phyloP scores from a whole-genome alignment of 2,329 filamentous ascomycete species.

The Scedosporium dehoogii region DNA sequence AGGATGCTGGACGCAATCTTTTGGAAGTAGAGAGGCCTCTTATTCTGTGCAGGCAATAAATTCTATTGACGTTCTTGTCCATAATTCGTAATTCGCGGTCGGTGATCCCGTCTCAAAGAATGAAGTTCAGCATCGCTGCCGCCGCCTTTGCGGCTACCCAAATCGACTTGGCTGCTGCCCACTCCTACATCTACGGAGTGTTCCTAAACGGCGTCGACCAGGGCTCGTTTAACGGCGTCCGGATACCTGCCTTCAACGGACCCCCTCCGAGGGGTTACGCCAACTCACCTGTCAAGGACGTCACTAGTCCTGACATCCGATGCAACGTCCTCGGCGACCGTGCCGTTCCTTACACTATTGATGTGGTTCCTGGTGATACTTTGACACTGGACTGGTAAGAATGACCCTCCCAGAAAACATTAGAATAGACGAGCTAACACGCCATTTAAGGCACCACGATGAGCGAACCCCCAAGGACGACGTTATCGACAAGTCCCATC shows the following conservation, averaged over 20 bases:
- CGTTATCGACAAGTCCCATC: slow-evolving; percentile 16
- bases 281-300: slow-evolving; percentile 41
- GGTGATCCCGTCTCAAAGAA: neutral
- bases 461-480: slow-evolving; percentile 23
- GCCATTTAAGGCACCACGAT: slow-evolving; percentile 20
- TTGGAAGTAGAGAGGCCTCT: too few relatives aligned
- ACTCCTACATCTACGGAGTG: slow-evolving; percentile 16
- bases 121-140: slow-evolving; percentile 2
- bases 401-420: too few relatives aligned
- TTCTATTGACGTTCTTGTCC: neutral
- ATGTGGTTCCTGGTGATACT: slow-evolving; percentile 22
- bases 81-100: neutral
- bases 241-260: slow-evolving; percentile 29
- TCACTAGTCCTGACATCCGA: slow-evolving; percentile 29
- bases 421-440: neutral
- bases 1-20: neutral
- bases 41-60: too few relatives aligned
- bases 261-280: slow-evolving; percentile 24
- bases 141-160: slow-evolving; percentile 1
- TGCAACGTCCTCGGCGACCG: slow-evolving; percentile 32
- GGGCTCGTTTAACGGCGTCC: slow-evolving; percentile 37
- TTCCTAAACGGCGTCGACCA: slow-evolving; percentile 38
- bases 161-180: neutral
- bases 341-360: slow-evolving; percentile 23
- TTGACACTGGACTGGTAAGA: slow-evolving; percentile 24